These are phyloP conservation scores for Tetramitus jugosus DNA, from an alignment of 208 protist genomes.

Conservation along the genomic window DNA sequence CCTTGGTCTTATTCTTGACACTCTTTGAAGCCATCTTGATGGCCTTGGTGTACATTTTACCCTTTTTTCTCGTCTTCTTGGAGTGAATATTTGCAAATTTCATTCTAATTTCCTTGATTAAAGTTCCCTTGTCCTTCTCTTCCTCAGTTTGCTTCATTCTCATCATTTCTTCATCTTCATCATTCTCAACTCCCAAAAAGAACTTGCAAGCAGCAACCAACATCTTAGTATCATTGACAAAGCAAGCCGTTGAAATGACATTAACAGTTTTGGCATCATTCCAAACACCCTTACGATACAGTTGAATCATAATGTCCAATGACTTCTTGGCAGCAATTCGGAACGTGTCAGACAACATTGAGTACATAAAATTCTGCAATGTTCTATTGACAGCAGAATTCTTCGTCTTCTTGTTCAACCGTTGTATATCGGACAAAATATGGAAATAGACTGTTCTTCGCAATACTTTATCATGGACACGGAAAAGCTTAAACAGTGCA, in stretches of 20 bases:
- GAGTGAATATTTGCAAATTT: neutral
- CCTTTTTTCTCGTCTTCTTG: slow-evolving; percentile 3
- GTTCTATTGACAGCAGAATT: neutral
- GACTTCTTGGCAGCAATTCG: slow-evolving; percentile 80
- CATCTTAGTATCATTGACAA: neutral
- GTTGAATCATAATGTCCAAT: slow-evolving; percentile 90
- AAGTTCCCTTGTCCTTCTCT: neutral
- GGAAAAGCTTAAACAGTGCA: slow-evolving; percentile 20
- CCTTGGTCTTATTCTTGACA: slow-evolving; percentile 60
- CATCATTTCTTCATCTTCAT: neutral
- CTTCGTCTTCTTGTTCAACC: neutral
- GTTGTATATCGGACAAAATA: neutral
- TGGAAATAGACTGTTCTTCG: neutral
- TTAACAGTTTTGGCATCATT: neutral
- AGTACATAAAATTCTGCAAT: slow-evolving; percentile 60
- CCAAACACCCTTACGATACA: slow-evolving; percentile 83
- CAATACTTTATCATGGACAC: slow-evolving; percentile 10
- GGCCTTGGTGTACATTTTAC: neutral
- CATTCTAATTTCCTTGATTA: neutral
- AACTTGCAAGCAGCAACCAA: neutral
- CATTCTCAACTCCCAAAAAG: neutral
- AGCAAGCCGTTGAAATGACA: slow-evolving; percentile 16
- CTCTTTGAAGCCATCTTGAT: slow-evolving; percentile 11
- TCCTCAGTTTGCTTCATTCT: neutral
- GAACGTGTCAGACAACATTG: slow-evolving; percentile 80